These are phyloP conservation scores for Dothideomycetes sp. DNA, from an alignment of 2,329 filamentous ascomycete genomes.

Conservation along the genomic window DNA sequence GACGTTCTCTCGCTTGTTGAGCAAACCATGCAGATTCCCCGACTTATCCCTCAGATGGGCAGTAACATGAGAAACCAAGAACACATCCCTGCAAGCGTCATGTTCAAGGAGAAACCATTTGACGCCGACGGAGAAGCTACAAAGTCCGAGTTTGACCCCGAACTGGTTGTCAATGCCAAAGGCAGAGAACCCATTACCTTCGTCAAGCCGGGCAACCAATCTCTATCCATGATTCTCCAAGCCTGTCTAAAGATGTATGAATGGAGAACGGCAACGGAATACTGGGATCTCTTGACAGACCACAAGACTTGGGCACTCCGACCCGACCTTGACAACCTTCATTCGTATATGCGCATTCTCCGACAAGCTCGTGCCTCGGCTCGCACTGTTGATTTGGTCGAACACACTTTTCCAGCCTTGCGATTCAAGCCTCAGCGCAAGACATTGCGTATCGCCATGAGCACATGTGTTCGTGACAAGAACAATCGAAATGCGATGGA, in stretches of 20 bases:
- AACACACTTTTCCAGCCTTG: conserved; percentile 26
- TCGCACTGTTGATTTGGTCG: conserved; percentile 37
- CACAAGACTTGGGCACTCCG: conserved; percentile 45
- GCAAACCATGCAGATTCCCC: conserved; percentile 70
- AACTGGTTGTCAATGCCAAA: neutral
- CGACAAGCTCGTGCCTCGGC: conserved; percentile 57
- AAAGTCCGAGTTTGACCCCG: conserved; percentile 5
- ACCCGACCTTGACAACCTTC: conserved; percentile 65
- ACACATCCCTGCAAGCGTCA: conserved; percentile 20
- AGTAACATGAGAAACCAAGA: conserved; percentile 19
- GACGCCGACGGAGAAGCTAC: conserved; percentile 13
- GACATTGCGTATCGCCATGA: conserved; percentile 64
- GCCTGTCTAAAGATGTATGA: conserved; percentile 53
- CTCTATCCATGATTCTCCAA: conserved; percentile 60
- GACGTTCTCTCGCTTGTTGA: conserved; percentile 68
- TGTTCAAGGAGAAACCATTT: neutral
- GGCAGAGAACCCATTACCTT: conserved; percentile 22
- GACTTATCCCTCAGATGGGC: conserved; percentile 36
- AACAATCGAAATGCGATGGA: conserved; percentile 61
- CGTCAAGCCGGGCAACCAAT: conserved; percentile 43
- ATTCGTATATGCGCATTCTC: conserved; percentile 58
- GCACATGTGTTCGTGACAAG: conserved; percentile 64
- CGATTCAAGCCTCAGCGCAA: conserved; percentile 30
- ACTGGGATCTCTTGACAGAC: conserved; percentile 66
- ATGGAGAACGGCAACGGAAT: conserved; percentile 53